phyloP scores from a whole-genome alignment of 2,329 filamentous ascomycete genomes.

The Pseudogymnoascus sp. region DNA sequence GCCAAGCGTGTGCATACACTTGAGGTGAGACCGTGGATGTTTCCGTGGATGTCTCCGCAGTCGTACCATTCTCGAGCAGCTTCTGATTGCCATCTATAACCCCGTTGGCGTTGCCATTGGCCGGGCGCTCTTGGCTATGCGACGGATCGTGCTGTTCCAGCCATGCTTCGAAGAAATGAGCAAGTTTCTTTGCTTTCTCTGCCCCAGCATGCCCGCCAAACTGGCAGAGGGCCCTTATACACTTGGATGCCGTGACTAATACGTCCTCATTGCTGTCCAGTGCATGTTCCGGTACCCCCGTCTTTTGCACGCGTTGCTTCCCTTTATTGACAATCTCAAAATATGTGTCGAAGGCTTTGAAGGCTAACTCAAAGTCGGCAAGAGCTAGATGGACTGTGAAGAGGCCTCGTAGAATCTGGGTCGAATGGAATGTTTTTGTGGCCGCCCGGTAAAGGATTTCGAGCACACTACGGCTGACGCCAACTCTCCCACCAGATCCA shows the following conservation, averaged over 20 bases:
- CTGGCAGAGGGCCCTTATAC: slow-evolving; percentile 71
- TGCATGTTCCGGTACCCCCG: slow-evolving; percentile 59
- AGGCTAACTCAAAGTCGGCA: slow-evolving; percentile 85
- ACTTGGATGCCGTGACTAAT: slow-evolving; percentile 71
- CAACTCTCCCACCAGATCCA: slow-evolving; percentile 71
- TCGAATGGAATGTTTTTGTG: slow-evolving; percentile 92
- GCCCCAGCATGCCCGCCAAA: slow-evolving; percentile 70
- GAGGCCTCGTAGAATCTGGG: slow-evolving; percentile 73
- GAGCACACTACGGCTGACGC: slow-evolving; percentile 67
- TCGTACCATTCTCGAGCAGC: slow-evolving; percentile 17
- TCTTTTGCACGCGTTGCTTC: slow-evolving; percentile 76
- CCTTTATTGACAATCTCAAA: slow-evolving; percentile 79
- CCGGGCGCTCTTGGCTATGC: slow-evolving; percentile 17
- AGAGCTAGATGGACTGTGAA: slow-evolving; percentile 83
- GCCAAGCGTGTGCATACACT: slow-evolving; percentile 65
- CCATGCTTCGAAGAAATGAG: slow-evolving; percentile 66
- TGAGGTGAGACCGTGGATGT: slow-evolving; percentile 43
- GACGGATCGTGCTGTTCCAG: slow-evolving; percentile 49
- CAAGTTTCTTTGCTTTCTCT: slow-evolving; percentile 70
- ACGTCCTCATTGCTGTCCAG: slow-evolving; percentile 74
- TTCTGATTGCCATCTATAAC: slow-evolving; percentile 11
- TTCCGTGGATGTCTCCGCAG: not conserved
- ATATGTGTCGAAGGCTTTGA: slow-evolving; percentile 88
- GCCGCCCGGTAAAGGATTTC: slow-evolving; percentile 86
- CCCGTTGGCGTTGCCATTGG: slow-evolving; percentile 15